Conservation (phyloP, 495 filamentous ascomycete species). For the Hypoxylon fuscum region DNA sequence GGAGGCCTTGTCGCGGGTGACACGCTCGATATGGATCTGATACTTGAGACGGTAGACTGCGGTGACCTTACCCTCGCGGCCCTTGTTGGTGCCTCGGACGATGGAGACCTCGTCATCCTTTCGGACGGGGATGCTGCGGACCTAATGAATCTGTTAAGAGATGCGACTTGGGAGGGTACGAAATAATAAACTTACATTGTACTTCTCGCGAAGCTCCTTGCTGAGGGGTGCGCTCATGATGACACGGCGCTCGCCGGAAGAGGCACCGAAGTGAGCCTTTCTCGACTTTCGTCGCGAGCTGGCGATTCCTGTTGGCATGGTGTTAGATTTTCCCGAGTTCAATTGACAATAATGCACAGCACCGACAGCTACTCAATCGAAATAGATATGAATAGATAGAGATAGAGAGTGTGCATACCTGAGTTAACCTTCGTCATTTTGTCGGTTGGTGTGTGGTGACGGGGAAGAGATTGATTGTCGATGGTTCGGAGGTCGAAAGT, state of each 20-base stretch:
- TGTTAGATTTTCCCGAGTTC: slow-evolving; percentile 25
- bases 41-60: slow-evolving; percentile 98
- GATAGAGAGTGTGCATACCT: slow-evolving; percentile 46
- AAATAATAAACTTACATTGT: slow-evolving; percentile 72
- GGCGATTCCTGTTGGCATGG: slow-evolving; percentile 62
- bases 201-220: slow-evolving; percentile 95
- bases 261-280: slow-evolving; percentile 94
- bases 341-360: slow-evolving; percentile 24
- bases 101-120: slow-evolving; percentile 96
- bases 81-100: slow-evolving; percentile 89
- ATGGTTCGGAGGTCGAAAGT: slow-evolving; percentile 8
- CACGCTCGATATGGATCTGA: slow-evolving; percentile 89
- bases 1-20: slow-evolving; percentile 92
- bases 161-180: too few species aligned
- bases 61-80: slow-evolving; percentile 93
- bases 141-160: too few species aligned
- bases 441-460: slow-evolving; percentile 46
- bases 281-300: slow-evolving; percentile 96
- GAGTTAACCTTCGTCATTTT: slow-evolving; percentile 68
- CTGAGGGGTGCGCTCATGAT: slow-evolving; percentile 94
- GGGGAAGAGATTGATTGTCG: slow-evolving; percentile 8
- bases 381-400: not conserved
- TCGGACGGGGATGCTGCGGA: slow-evolving; percentile 96
- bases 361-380: not conserved
- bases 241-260: slow-evolving; percentile 86